Base-by-base conservation (phyloP, 768 basidiomycete species). In the Leucogyrophana mollusca region DNA sequence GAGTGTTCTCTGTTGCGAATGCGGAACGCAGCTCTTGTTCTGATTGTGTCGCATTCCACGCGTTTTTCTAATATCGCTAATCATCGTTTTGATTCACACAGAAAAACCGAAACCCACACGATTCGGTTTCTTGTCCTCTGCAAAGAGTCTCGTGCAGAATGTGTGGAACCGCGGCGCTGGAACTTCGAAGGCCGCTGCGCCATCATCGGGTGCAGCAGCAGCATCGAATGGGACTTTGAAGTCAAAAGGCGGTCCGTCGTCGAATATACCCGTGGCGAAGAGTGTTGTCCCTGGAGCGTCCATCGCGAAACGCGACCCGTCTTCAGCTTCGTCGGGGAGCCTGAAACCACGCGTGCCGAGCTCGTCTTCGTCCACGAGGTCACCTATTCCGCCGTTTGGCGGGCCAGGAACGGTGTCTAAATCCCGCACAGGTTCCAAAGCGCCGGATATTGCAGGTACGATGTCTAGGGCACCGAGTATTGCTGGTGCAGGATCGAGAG, bases 121-220 rank as follows among this genome's bases (percentile, higher is more conserved):
- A 30, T 81, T 87, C 47, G 88, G 85, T 1, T 87, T 90, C 69
- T 62, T 90, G 5, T 74, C 82, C 7, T 69, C 73, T 17, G 82
- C 88, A 7, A 90, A 87, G 60, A 77, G 79, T 1, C 67, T 90
- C 3, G 87, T 90, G 4, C 72, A 76, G 55, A 86, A 77, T 52
- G 85, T 90, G 1, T 90, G 86, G 86, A 82, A 80, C 54, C 72
- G 84, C 53, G 79, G 75, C 20, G 67, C 61, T 13, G 58, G 58
- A 3, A 61, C 61, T 6, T 57, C 60, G 14, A 70, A 59, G 40
- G 41, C 58, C 9, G 30, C 7, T 30, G 27, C 27, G 13, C 27
- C 27, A 30, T 30, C 27, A 6, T 7, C 27, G 6, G 6, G 7
- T 30, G 6, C 27, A 30, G 27, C 27, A 30, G 13, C 27, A 30